Conservation (phyloP, 345 rosid species). For the Eucalyptus pumila region DNA sequence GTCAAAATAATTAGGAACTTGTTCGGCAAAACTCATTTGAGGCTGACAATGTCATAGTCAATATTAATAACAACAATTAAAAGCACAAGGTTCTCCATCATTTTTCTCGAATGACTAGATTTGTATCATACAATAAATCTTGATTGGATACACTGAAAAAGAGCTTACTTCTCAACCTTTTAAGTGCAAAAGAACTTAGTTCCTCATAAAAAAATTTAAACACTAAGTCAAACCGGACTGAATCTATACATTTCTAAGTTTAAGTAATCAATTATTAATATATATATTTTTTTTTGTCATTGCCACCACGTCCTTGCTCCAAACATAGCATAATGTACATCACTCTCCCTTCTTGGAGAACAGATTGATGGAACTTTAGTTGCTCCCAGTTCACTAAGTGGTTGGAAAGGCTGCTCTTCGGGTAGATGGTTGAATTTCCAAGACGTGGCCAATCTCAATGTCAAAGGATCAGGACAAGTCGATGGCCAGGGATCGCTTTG, state of each 20-base stretch:
- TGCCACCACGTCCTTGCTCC: neutral
- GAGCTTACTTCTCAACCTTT: neutral
- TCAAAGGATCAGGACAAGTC: conserved; percentile 6
- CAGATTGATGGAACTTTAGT: conserved; percentile 11
- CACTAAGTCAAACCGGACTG: neutral
- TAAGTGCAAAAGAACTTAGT: neutral
- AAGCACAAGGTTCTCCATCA: neutral
- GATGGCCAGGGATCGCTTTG: conserved; percentile 16
- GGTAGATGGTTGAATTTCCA: conserved; percentile 1
- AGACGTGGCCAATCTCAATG: neutral
- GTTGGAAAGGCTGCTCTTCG: neutral
- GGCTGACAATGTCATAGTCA: neutral
- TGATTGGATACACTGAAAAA: neutral
- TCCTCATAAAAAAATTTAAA: too few species aligned
- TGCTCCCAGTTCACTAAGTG: neutral
- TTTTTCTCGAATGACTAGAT: neutral
- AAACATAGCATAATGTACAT: neutral
- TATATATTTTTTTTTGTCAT: too few species aligned
- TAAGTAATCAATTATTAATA: too few species aligned
- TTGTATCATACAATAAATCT: neutral
- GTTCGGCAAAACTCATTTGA: neutral
- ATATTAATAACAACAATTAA: too few species aligned
- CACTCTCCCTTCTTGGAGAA: neutral
- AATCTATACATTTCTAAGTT: neutral
- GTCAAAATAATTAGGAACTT: neutral